Conservation (phyloP, 2,329 filamentous ascomycete genomes). For the Verticillium alfalfae region DNA sequence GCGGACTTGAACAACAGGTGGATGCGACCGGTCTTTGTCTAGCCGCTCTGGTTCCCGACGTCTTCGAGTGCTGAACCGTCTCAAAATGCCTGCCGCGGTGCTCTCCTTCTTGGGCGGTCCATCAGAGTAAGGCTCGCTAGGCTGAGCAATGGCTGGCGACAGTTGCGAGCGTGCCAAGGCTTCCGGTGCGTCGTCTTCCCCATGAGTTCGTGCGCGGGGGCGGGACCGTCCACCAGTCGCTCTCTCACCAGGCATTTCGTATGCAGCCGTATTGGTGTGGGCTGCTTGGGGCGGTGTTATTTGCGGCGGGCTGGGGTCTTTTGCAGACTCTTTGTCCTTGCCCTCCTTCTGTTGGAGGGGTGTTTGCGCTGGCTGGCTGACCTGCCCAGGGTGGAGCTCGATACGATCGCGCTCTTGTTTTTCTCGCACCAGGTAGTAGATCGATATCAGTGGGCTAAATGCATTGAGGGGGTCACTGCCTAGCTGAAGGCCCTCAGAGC, state of each 20-base stretch:
- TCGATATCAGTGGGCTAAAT: conserved; percentile 83
- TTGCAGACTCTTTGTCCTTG: background rate
- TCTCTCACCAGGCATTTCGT: conserved; percentile 86
- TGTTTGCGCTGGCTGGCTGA: conserved; percentile 5
- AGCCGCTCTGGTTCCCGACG: conserved; percentile 61
- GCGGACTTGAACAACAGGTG: conserved; percentile 72
- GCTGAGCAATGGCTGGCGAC: conserved; percentile 39
- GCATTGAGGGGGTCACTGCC: conserved; percentile 88
- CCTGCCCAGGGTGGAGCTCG: conserved; percentile 43
- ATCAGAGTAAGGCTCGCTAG: conserved; percentile 52
- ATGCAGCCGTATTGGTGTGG: conserved; percentile 78
- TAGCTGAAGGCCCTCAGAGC: conserved; percentile 75
- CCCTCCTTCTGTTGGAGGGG: conserved; percentile 34
- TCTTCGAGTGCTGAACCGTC: conserved; percentile 85
- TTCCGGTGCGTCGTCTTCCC: conserved; percentile 84
- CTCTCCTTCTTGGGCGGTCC: conserved; percentile 76
- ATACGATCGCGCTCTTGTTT: conserved; percentile 75
- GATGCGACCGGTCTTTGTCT: conserved; percentile 61
- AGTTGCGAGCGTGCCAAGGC: conserved; percentile 60
- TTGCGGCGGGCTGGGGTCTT: conserved; percentile 52
- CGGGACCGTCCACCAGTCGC: conserved; percentile 78
- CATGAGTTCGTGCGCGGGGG: conserved; percentile 85
- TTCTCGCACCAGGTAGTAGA: conserved; percentile 95
- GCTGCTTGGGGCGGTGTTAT: conserved; percentile 78
- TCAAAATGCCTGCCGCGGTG: conserved; percentile 74